Conservation (phyloP, 169 alveolate species). For the Eimeria sp. region DNA sequence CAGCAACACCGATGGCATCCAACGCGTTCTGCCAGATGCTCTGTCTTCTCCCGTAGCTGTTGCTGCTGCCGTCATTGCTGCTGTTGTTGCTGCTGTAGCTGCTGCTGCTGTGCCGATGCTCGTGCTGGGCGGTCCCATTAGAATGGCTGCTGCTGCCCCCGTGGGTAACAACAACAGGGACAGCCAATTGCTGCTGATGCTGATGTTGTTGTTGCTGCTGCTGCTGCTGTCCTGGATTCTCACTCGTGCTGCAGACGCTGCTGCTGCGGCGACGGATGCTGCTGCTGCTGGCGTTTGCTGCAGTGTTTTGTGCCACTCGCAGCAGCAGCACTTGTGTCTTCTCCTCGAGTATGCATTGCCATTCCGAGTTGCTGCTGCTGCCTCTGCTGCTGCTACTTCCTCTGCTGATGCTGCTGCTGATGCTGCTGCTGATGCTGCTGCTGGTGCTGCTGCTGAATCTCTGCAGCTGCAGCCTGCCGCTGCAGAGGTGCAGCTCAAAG, state of each 20-base stretch:
- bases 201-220: conserved; percentile 54
- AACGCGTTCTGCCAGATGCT: conserved; percentile 55
- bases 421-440: conserved; percentile 26
- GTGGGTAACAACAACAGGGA: background rate
- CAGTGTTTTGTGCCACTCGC: conserved; percentile 31
- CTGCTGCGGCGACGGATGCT: conserved; percentile 48
- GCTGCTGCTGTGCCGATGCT: conserved; percentile 38
- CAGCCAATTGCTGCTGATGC: conserved; percentile 10
- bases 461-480: background rate
- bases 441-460: conserved; percentile 2
- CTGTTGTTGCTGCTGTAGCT: conserved; percentile 25
- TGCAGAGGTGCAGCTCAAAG: conserved; percentile 48
- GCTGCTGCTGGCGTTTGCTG: conserved; percentile 21
- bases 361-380: background rate
- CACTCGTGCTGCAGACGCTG: conserved; percentile 33
- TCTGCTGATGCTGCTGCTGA: conserved; percentile 8
- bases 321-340: background rate
- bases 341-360: conserved; percentile 36
- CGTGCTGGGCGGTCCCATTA: background rate
- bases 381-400: background rate
- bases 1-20: conserved; percentile 62
- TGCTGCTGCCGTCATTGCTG: conserved; percentile 13
- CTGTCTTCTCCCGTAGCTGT: background rate
- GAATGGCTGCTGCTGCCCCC: background rate
- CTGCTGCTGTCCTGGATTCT: conserved; percentile 13